Base-by-base conservation (phyloP, 192 early-diverging fungal species). In the Dispira simplex region DNA sequence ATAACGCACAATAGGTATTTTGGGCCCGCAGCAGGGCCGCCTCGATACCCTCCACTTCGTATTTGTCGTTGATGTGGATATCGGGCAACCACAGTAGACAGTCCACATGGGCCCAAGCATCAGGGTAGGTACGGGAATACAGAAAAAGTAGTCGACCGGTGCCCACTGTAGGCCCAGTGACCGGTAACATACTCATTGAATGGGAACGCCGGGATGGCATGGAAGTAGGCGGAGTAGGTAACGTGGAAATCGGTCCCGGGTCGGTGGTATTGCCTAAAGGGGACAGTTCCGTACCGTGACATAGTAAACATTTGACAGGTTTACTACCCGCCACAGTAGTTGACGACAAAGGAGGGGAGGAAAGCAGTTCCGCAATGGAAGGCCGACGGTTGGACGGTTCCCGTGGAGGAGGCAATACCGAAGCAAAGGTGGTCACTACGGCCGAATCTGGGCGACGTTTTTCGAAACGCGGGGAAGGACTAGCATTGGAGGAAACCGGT, bases 21-120 rank as follows among this genome's bases (percentile, higher is more conserved):
- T 56, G 54, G 54, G 54, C 54, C 20, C 54, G 54, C 16, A 56
- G 8, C 54, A 56, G 25, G 25, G 54, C 54, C 16, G 54, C 20
- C 54, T 56, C 54, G 54, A 56, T 56, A 12, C 54, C 54, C 13
- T 56, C 54, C 54, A 56, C 54, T 25, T 56, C 54, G 25, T 56
- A 56, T 3, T 25, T 14, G 54, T 56, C 54, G 28, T 56, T 56
- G 25, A 56, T 56, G 28, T 56, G 54, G 54, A 56, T 56, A 25
- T 56, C 54, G 21, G 54, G 23, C 20, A 56, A 28, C 54, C 54
- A 56, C 1, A 56, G 25, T 28, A 56, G 23, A 25, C 54, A 56
- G 54, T 56, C 54, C 12, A 56, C 28, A 28, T 56, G 54, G 54
- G 54, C 54, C 13, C 28, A 56, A 3, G 54, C 13, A 56, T 56